These are phyloP conservation scores for Paulownia fortunei DNA, from an alignment of 257 asterid species.

Conservation along the genomic window DNA sequence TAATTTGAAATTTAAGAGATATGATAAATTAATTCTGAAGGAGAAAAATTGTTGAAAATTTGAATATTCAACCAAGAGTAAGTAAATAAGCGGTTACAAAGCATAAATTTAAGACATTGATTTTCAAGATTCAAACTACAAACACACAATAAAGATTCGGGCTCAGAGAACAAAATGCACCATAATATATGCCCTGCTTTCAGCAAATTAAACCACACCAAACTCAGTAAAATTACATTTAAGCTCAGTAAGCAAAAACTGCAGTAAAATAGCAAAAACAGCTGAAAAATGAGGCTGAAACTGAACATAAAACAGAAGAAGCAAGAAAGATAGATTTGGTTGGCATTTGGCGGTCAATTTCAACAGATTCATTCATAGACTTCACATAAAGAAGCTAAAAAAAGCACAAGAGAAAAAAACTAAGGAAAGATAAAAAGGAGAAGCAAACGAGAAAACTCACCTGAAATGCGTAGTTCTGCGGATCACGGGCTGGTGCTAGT, in stretches of 20 bases:
- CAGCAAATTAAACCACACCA: constrained; percentile 21
- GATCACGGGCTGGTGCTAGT: constrained; percentile 49
- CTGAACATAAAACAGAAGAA: constrained; percentile 16
- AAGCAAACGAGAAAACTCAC: constrained; percentile 41
- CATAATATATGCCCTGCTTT: too few relatives aligned
- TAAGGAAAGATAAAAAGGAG: constrained; percentile 17
- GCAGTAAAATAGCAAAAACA: constrained; percentile 26
- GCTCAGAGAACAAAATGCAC: constrained; percentile 20
- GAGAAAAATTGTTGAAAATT: constrained; percentile 1
- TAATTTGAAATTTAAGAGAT: constrained; percentile 17
- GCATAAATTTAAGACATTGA: constrained; percentile 6
- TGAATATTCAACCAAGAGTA: constrained; percentile 14
- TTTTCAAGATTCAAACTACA: constrained; percentile 28
- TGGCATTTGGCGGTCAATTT: constrained; percentile 42
- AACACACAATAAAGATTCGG: constrained; percentile 35
- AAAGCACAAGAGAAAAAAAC: background rate
- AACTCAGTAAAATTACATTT: too few relatives aligned
- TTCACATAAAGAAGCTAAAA: constrained; percentile 37
- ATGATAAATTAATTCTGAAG: constrained; percentile 14
- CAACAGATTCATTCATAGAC: constrained; percentile 48
- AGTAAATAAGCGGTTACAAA: constrained; percentile 34
- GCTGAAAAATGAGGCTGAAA: constrained; percentile 25
- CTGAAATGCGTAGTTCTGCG: constrained; percentile 42
- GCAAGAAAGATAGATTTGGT: constrained; percentile 15
- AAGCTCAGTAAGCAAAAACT: constrained; percentile 23